Percentiles rank a stretch among this genome's conserved stretches.
Conservation (phyloP, 768 basidiomycete species). For the Phallus indusiatus region DNA sequence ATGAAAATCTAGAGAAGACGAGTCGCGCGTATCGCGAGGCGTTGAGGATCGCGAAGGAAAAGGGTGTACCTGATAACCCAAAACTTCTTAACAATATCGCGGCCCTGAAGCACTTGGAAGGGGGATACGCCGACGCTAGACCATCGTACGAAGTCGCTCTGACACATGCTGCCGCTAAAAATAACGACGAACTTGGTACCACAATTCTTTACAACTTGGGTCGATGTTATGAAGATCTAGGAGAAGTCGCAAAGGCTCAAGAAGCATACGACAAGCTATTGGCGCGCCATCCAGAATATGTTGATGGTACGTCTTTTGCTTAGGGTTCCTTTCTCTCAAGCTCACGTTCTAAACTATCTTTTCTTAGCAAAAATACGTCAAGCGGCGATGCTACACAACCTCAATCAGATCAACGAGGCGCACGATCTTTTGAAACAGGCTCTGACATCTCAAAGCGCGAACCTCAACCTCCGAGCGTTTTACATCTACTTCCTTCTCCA, state of each 20-base stretch:
- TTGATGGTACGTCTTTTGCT: constrained; percentile 73
- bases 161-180: constrained; percentile 40
- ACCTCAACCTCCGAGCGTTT: constrained; percentile 84
- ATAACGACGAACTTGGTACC: constrained; percentile 64
- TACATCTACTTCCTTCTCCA: constrained; percentile 91
- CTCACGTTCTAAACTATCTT: not conserved
- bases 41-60: constrained; percentile 47
- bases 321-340: no score
- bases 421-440: constrained; percentile 88
- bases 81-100: constrained; percentile 76
- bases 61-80: constrained; percentile 40
- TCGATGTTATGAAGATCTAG: constrained; percentile 80
- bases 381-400: constrained; percentile 63
- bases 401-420: constrained; percentile 70
- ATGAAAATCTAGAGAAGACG: constrained; percentile 66
- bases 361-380: constrained; percentile 82
- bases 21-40: constrained; percentile 68
- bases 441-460: constrained; percentile 62
- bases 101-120: constrained; percentile 63
- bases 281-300: constrained; percentile 88
- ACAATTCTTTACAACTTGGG: constrained; percentile 89
- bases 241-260: constrained; percentile 61
- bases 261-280: constrained; percentile 85
- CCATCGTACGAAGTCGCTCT: constrained; percentile 67
- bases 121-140: constrained; percentile 44